Evolutionary conservation across 2,329 filamentous ascomycete species (phyloP).

Genomic region (Hymenoscyphus fraxineus): DNA sequence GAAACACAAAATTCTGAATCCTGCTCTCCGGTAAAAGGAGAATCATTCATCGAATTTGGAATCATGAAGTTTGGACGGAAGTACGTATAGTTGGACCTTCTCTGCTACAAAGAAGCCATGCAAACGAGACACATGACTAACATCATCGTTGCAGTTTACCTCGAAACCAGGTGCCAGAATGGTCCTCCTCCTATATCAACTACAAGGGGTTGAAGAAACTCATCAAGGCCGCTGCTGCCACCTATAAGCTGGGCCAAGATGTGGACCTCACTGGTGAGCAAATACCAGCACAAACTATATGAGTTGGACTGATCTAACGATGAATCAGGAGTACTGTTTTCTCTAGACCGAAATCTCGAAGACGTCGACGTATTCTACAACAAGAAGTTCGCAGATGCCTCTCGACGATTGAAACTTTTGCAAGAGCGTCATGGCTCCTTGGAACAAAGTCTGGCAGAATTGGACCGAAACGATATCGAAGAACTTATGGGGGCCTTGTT

Average conservation of each 20-base stretch:
- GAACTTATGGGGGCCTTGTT: slow-evolving; percentile 87
- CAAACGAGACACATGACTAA: not conserved
- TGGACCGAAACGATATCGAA: slow-evolving; percentile 85
- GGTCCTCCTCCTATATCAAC: slow-evolving; percentile 80
- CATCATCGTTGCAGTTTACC: slow-evolving; percentile 51
- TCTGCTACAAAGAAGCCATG: not conserved
- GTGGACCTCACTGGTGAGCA: slow-evolving; percentile 80
- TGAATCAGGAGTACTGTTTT: slow-evolving; percentile 85
- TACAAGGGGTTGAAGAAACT: slow-evolving; percentile 94
- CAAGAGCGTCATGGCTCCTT: slow-evolving; percentile 81
- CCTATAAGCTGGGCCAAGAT: slow-evolving; percentile 64
- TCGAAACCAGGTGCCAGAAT: slow-evolving; percentile 82
- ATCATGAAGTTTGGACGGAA: slow-evolving; percentile 62
- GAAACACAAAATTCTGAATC: not conserved
- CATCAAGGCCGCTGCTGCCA: slow-evolving; percentile 71
- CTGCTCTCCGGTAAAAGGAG: slow-evolving; percentile 2
- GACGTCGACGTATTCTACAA: slow-evolving; percentile 97
- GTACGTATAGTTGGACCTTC: slow-evolving; percentile 40
- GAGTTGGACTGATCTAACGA: slow-evolving; percentile 24
- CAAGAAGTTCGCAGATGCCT: slow-evolving; percentile 84
- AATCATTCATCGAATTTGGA: slow-evolving; percentile 6
- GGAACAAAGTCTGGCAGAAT: slow-evolving; percentile 62
- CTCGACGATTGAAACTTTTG: slow-evolving; percentile 78
- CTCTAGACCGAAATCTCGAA: slow-evolving; percentile 93
- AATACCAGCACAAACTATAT: slow-evolving; percentile 34